These are phyloP conservation scores for Verticillium albo-atrum DNA, from an alignment of 2,329 filamentous ascomycete species.

Conservation along the genomic window DNA sequence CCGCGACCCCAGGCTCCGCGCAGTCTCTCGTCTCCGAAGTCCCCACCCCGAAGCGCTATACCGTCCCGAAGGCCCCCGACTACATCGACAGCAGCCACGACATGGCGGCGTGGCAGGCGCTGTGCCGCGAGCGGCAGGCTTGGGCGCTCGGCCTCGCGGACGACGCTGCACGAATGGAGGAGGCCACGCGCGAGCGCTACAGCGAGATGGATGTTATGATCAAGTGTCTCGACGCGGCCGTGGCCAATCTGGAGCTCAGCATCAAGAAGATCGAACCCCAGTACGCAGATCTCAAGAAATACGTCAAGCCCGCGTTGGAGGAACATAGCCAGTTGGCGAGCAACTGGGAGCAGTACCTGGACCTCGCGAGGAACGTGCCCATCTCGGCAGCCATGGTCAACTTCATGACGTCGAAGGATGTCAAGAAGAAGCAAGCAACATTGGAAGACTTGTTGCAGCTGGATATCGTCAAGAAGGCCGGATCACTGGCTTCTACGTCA, in stretches of 20 bases:
- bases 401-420: constrained; percentile 53
- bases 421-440: constrained; percentile 46
- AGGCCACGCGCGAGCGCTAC: constrained; percentile 60
- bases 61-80: constrained; percentile 69
- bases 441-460: constrained; percentile 74
- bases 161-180: constrained; percentile 63
- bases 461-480: constrained; percentile 68
- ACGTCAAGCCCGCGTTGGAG: constrained; percentile 62
- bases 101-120: constrained; percentile 79
- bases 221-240: constrained; percentile 76
- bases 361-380: constrained; percentile 58
- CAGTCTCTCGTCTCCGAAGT: constrained; percentile 42
- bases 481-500: constrained; percentile 55
- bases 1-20: constrained; percentile 41
- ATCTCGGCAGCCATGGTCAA: constrained; percentile 62
- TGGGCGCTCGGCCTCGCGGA: constrained; percentile 74
- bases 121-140: constrained; percentile 74
- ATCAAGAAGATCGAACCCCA: constrained; percentile 68
- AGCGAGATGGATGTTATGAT: constrained; percentile 72
- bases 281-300: constrained; percentile 65
- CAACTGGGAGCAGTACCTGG: constrained; percentile 65
- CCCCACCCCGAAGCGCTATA: constrained; percentile 49
- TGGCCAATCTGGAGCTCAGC: constrained; percentile 77
- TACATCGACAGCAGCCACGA: constrained; percentile 75
- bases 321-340: constrained; percentile 62